phyloP scores from a whole-genome alignment of 2,329 filamentous ascomycete species.

The Albifimbria verrucaria region DNA sequence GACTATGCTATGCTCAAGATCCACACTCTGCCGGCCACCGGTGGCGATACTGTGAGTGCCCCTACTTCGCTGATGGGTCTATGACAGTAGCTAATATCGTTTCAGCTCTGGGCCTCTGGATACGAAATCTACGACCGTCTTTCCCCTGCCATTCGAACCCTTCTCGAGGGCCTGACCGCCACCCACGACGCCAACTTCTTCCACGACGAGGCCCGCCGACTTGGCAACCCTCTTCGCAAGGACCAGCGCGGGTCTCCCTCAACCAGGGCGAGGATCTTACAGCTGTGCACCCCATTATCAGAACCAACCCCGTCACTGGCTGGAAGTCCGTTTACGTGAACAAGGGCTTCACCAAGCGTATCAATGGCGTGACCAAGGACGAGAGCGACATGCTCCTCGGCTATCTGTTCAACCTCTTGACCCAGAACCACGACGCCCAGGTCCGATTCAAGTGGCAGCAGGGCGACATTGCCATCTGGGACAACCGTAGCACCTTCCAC shows the following conservation, averaged over 20 bases:
- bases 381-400: conserved; percentile 50
- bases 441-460: conserved; percentile 51
- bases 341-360: conserved; percentile 49
- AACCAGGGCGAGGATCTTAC: conserved; percentile 52
- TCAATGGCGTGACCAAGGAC: conserved; percentile 51
- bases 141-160: conserved; percentile 42
- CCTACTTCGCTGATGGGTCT: neutral
- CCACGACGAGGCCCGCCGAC: conserved; percentile 43
- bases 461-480: conserved; percentile 62
- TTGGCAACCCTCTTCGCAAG: conserved; percentile 42
- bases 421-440: conserved; percentile 55
- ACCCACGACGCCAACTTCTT: conserved; percentile 47
- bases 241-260: conserved; percentile 48
- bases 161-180: conserved; percentile 47
- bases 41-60: conserved; percentile 48
- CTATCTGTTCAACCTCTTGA: conserved; percentile 45
- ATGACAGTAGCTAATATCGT: no score
- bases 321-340: conserved; percentile 54
- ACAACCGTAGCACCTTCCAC: conserved; percentile 53
- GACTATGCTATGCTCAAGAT: conserved; percentile 62
- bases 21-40: conserved; percentile 51
- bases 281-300: conserved; percentile 51
- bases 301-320: conserved; percentile 59
- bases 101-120: conserved; percentile 58
- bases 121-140: conserved; percentile 58